A percentile compares a stretch with the other conserved stretches of the same genome.
Evolutionary conservation across 345 rosid genomes (phyloP).

Genomic region (Syzygium aromaticum): DNA sequence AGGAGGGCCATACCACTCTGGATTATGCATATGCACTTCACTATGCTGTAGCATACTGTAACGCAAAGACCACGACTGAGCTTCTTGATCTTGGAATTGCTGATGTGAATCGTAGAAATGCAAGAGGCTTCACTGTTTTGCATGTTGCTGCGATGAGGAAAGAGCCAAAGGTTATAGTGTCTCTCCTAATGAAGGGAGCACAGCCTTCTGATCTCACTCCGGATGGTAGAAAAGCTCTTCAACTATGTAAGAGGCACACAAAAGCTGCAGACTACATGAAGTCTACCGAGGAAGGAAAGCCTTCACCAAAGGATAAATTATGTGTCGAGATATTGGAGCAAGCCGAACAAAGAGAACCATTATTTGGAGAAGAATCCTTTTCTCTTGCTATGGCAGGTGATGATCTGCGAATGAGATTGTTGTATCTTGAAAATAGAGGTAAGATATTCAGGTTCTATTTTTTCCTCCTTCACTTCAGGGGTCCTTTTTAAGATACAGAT

Average conservation of each 20-base stretch:
- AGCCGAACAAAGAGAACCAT: slow-evolving; percentile 46
- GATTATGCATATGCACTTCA: slow-evolving; percentile 74
- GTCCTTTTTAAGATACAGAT: background rate
- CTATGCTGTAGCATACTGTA: slow-evolving; percentile 71
- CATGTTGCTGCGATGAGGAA: slow-evolving; percentile 73
- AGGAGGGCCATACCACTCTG: slow-evolving; percentile 53
- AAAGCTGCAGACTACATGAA: slow-evolving; percentile 40
- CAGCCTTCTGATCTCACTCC: slow-evolving; percentile 44
- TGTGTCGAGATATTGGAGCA: slow-evolving; percentile 76
- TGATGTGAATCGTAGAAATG: slow-evolving; percentile 47
- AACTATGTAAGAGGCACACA: slow-evolving; percentile 52
- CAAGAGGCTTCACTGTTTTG: slow-evolving; percentile 61
- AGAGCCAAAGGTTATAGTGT: slow-evolving; percentile 63
- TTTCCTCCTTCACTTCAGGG: background rate
- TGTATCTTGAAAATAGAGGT: slow-evolving; percentile 85
- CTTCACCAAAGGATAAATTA: slow-evolving; percentile 47
- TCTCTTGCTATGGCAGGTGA: slow-evolving; percentile 68
- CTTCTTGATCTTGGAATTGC: slow-evolving; percentile 66
- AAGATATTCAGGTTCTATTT: background rate
- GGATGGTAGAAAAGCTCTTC: slow-evolving; percentile 73
- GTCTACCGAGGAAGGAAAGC: slow-evolving; percentile 45
- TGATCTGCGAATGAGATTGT: slow-evolving; percentile 51
- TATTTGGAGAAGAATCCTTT: slow-evolving; percentile 48
- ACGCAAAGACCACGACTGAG: slow-evolving; percentile 57
- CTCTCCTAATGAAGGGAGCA: slow-evolving; percentile 72